Base-by-base conservation (phyloP, 2,329 filamentous ascomycete species). In the Trichocomaceae sp. region DNA sequence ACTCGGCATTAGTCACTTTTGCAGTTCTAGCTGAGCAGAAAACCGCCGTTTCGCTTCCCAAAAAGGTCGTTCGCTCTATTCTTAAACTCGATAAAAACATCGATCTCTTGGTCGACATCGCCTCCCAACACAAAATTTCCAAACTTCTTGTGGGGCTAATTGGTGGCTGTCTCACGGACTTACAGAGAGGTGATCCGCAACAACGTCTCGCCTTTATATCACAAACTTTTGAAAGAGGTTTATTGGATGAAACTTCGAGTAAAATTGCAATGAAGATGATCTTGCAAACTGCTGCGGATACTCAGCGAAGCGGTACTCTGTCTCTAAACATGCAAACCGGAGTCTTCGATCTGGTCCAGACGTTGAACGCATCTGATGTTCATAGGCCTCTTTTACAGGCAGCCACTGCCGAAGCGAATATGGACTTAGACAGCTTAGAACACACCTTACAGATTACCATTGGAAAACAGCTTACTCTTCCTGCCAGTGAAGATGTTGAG, bases 11-110 rank as follows among this genome's bases (percentile, higher is more conserved):
- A 1, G 83, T 89, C 12, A 95, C 88, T 65, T 73, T 97, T 52
- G 84, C 88, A 3, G 84, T 95, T 19, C 76, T 97, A 42, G 87
- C 89, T 1, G 88, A 95, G 66, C 86, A 90, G 69, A 84, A 88
- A 66, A 83, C 83, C 2, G 80, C 84, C 3, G 81, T 83, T 58
- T 81, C 82, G 58, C 78, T 95, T 55, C 86, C 88, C 0, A 80
- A 79, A 63, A 82, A 82, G 58, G 83, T 92, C 3, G 80, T 85
- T 29, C 89, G 84, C 67, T 66, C 68, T 20, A 62, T 76, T 29
- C 58, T 69, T 49, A 67, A 69, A 15, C 57, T 72, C 35, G 64
- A 70, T 6, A 65, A 69, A 41, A 61, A 65, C 1, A 56, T 70
- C 42, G 55, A 64, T 29, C 62, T 68, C 35, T 57, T 75, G 20